Base-by-base conservation (phyloP, 192 early-diverging fungal species). In the Linnemannia hyalina region DNA sequence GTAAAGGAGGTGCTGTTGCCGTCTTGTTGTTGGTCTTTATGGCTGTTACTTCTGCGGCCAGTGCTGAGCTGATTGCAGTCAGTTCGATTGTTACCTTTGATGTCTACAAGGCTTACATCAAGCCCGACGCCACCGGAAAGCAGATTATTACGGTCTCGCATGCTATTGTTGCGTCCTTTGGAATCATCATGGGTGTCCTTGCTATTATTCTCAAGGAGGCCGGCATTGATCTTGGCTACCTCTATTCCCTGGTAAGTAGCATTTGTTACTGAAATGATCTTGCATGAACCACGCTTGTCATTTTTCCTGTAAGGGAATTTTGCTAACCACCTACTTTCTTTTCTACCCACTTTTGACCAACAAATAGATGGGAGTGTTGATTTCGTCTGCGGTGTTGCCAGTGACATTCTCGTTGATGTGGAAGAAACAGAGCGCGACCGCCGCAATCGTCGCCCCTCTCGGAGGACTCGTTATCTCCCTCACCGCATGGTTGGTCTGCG, bases 21-120 rank as follows among this genome's bases (percentile, higher is more conserved):
- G 89, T 93, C 29, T 77, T 95, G 49, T 82, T 96, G 49, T 77
- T 95, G 18, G 91, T 95, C 3, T 95, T 95, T 75, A 95, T 95
- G 94, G 95, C 95, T 42, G 94, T 96, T 23, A 95, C 94, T 3
- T 91, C 88, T n/a, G 94, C 94, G n/a, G 80, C 95, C 11, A 95
- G 94, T 63, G 95, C 94, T 13, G 95, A 95, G 70, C 76, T 95
- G 57, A 95, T 95, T 77, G 95, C 94, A 6, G 94, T 95, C n/a
- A 90, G 92, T 35, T 95, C 94, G 15, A 91, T 95, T 52, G 81
- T 90, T 47, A 96, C 95, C 9, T 95, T 95, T 83, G 94, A 95
- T 75, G 83, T 95, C 38, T 95, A 95, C 78, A 88, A 92, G 41
- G 90, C 95, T 20, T 95, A 95, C 75, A 93, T 95, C 75, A 92